Evolutionary conservation across 225 moss, liverwort and hornwort species (phyloP), one percentile per base, ranked within the genome.

Genomic region (Asterella californica): DNA sequence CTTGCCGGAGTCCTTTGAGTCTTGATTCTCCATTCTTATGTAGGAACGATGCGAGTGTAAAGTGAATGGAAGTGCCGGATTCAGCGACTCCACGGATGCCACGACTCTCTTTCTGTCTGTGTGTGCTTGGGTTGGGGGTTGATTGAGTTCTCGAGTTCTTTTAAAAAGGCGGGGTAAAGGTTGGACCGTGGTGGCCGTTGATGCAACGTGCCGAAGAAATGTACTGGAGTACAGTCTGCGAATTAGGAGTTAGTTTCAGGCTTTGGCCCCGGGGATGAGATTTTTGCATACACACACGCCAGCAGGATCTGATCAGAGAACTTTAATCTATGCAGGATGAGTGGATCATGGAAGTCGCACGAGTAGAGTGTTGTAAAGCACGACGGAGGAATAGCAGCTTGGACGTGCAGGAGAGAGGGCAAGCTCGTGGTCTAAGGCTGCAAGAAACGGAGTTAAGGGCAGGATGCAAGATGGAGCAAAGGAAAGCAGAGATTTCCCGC

Each of bases 401-500:
- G 71, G n/a, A 71, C 25, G 15, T 4, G 14, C 21, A 47, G 46
- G 65, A 12, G 33, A 65, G 33, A 65, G 22, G 42, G 71, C 19
- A 71, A 71, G 71, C 47, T 25, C 47, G 46, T 22, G 47, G 10
- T 21, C 46, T 11, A 29, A 14, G 5, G 11, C 7, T 22, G 71
- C n/a, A 27, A 27, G 24, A 42, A 25, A 29, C 10, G n/a, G 25
- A 47, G n/a, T 22, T 10, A 46, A 24, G 46, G n/a, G 47, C 6
- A 42, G 71, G 71, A 71, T 48, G 71, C 71, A 71, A 47, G 46
- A 71, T 71, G 71, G 47, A n/a, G 71, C 47, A 11, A 14, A 46
- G 24, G 71, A 61, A 61, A 61, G n/a, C 27, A 48, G 27, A 48
- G 71, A 47, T 18, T 48, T 46, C 0, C 12, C 25, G 46, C 2